phyloP scores from a whole-genome alignment of 306 rosid genomes.

The Fagus sylvatica region DNA sequence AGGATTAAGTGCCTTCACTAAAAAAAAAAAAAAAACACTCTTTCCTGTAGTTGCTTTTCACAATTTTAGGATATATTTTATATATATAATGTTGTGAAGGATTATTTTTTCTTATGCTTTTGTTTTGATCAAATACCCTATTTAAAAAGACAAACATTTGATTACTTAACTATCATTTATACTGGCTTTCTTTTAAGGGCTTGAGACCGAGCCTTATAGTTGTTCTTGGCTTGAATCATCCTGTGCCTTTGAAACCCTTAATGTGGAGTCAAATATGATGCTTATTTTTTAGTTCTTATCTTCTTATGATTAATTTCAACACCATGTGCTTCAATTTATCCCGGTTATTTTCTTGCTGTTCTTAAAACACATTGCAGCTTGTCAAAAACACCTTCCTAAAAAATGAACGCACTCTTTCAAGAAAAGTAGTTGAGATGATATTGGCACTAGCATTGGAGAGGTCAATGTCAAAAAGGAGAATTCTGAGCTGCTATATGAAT shows the following conservation, averaged over 20 bases:
- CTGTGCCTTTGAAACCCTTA: background rate
- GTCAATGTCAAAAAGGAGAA: slow-evolving; percentile 25
- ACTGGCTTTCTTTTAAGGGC: background rate
- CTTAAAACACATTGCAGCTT: slow-evolving; percentile 30
- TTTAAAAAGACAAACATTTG: background rate
- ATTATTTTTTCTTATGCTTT: background rate
- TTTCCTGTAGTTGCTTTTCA: background rate
- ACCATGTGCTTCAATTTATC: background rate
- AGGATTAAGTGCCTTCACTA: too few species aligned
- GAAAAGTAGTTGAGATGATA: slow-evolving; percentile 34
- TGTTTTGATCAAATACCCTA: background rate
- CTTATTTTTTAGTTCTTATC: background rate
- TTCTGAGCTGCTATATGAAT: slow-evolving; percentile 37
- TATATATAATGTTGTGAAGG: background rate
- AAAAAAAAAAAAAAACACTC: background rate
- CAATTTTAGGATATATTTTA: background rate
- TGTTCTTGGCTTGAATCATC: background rate
- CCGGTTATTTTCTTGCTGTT: slow-evolving; percentile 9
- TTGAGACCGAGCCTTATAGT: background rate
- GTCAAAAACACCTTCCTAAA: slow-evolving; percentile 31
- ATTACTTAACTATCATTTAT: background rate
- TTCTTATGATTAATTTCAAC: background rate
- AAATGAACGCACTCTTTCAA: slow-evolving; percentile 27
- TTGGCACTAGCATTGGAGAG: slow-evolving; percentile 38
- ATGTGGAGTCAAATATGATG: background rate